phyloP scores from a whole-genome alignment of 2,329 filamentous ascomycete genomes.

The Phaeosphaeria sp. region DNA sequence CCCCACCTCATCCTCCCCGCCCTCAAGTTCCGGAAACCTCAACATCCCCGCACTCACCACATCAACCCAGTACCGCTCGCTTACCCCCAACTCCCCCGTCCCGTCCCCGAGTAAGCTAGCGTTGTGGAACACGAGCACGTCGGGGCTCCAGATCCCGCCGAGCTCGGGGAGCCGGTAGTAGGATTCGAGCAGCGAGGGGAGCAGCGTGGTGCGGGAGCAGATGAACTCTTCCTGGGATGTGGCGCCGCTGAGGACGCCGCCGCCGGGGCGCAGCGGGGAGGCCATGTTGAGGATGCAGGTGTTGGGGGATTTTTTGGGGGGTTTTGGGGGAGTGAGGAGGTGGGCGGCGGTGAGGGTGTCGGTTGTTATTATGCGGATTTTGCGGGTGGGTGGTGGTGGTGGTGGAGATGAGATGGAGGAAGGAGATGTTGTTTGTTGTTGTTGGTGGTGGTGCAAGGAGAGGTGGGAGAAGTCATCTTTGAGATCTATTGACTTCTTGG shows the following conservation, averaged over 20 bases:
- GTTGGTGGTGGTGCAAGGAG: slow-evolving; percentile 4
- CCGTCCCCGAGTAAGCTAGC: slow-evolving; percentile 32
- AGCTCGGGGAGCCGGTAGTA: slow-evolving; percentile 68
- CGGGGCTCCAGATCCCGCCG: slow-evolving; percentile 63
- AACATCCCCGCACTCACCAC: slow-evolving; percentile 66
- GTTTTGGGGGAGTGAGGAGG: slow-evolving; percentile 34
- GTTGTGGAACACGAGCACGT: slow-evolving; percentile 66
- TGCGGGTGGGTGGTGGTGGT: slow-evolving; percentile 32
- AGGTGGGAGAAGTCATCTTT: slow-evolving; percentile 1
- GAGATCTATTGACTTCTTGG: slow-evolving; percentile 18
- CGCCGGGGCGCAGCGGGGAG: slow-evolving; percentile 66
- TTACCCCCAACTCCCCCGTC: slow-evolving; percentile 51
- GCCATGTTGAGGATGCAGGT: slow-evolving; percentile 70
- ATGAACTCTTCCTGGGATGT: slow-evolving; percentile 68
- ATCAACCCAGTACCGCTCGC: slow-evolving; percentile 66
- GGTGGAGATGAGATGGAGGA: too few relatives aligned
- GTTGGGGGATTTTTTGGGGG: slow-evolving; percentile 40
- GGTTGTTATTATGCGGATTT: slow-evolving; percentile 55
- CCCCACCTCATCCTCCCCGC: slow-evolving; percentile 51
- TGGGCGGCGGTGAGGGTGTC: slow-evolving; percentile 64
- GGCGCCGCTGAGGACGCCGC: slow-evolving; percentile 66
- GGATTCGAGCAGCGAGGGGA: slow-evolving; percentile 63
- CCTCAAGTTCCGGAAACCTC: slow-evolving; percentile 61
- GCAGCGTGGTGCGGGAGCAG: slow-evolving; percentile 66
- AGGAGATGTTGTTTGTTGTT: too few relatives aligned